Conservation (phyloP, 441 rosid species). For the Breynia disticha region DNA sequence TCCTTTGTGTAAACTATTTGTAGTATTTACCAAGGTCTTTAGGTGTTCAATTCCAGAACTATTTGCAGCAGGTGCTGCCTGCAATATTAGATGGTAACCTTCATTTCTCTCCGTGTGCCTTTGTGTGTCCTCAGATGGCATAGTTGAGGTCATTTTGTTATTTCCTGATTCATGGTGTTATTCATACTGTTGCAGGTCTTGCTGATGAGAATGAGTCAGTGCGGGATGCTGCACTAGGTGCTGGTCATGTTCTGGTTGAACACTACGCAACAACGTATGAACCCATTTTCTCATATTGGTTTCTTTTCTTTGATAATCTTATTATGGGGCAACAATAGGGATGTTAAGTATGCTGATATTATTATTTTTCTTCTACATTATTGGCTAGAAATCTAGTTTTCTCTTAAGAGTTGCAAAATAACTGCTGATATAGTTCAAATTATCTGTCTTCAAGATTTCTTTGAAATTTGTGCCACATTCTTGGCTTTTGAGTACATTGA, state of each 20-base stretch:
- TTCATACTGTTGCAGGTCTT: conserved; percentile 49
- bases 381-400: too few species aligned
- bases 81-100: conserved; percentile 82
- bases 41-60: conserved; percentile 91
- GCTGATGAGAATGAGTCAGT: conserved; percentile 99
- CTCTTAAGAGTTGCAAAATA: too few species aligned
- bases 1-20: conserved; percentile 15
- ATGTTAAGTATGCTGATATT: too few species aligned
- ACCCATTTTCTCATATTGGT: conserved; percentile 2
- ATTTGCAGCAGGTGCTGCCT: conserved; percentile 73
- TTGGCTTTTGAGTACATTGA: too few species aligned
- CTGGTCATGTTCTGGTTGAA: conserved; percentile 99
- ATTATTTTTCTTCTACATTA: too few species aligned
- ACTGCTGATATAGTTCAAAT: too few species aligned
- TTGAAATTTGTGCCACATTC: too few species aligned
- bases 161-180: conserved; percentile 10
- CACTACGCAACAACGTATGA: conserved; percentile 96
- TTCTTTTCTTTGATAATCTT: neutral
- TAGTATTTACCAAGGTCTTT: conserved; percentile 94
- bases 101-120: neutral
- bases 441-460: too few species aligned
- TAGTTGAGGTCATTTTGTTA: conserved; percentile 3
- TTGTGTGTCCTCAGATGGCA: neutral
- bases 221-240: conserved; percentile 98
- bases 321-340: neutral